Conservation (phyloP, 1,284 basidiomycete species). For the Peniophora sp. region DNA sequence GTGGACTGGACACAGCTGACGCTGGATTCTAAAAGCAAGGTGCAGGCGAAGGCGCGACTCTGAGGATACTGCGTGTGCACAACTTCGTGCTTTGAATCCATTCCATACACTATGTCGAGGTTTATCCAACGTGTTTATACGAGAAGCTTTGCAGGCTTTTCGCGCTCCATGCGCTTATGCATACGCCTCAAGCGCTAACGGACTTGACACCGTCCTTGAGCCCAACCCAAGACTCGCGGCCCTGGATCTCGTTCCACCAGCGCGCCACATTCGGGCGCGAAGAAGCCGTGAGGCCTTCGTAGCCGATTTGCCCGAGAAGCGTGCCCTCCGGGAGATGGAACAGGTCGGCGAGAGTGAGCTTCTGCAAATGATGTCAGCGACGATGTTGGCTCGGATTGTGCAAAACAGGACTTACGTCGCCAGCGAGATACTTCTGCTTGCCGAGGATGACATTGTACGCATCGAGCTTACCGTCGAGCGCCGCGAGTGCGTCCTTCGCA, state of each 20-base stretch:
- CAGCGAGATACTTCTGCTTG: constrained; percentile 39
- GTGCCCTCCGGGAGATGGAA: constrained; percentile 42
- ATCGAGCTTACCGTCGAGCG: constrained; percentile 28
- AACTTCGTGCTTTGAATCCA: no score
- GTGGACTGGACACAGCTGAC: no score
- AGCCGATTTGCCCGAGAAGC: constrained; percentile 13
- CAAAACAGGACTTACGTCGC: constrained; percentile 26
- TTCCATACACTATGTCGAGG: no score
- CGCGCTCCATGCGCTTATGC: no score
- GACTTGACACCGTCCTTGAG: constrained; percentile 16
- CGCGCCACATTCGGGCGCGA: constrained; percentile 22
- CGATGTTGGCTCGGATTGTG: background rate
- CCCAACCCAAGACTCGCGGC: constrained; percentile 27
- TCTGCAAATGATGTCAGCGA: constrained; percentile 16
- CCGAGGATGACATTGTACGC: constrained; percentile 37
- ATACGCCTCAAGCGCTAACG: no score
- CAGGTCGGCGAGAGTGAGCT: constrained; percentile 42
- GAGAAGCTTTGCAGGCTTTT: no score
- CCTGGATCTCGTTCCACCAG: constrained; percentile 16
- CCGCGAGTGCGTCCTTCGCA: constrained; percentile 15
- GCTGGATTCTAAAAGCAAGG: no score
- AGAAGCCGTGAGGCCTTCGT: constrained; percentile 13
- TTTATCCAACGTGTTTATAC: no score
- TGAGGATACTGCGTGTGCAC: no score
- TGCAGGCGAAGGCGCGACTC: no score